These are phyloP conservation scores for Sungouiella blattae DNA, from an alignment of 805 yeast species.

Conservation along the genomic window DNA sequence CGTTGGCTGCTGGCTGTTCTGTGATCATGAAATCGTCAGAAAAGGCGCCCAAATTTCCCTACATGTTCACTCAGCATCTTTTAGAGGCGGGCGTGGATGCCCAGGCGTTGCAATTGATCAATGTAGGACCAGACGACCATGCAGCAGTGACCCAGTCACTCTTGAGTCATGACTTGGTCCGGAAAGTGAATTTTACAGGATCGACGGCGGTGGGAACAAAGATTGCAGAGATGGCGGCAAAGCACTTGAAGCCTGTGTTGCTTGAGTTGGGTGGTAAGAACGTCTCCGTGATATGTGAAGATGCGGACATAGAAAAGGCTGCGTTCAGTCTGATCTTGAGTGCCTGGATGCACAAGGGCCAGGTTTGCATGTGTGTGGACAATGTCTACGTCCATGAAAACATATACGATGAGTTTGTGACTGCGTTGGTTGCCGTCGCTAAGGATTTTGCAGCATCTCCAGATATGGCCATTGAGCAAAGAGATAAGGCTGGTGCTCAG, in stretches of 20 bases:
- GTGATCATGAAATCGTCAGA: slow-evolving; percentile 42
- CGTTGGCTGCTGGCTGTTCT: slow-evolving; percentile 48
- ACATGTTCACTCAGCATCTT: slow-evolving; percentile 30
- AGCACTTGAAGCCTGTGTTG: slow-evolving; percentile 36
- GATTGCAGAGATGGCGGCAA: slow-evolving; percentile 36
- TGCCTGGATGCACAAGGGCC: slow-evolving; percentile 44
- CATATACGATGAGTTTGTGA: slow-evolving; percentile 27
- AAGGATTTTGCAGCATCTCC: slow-evolving; percentile 11
- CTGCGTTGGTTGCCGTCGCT: slow-evolving; percentile 16
- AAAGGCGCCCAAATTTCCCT: slow-evolving; percentile 30
- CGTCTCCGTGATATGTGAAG: slow-evolving; percentile 28
- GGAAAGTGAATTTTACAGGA: slow-evolving; percentile 45
- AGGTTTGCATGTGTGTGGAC: slow-evolving; percentile 47
- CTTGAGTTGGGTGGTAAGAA: slow-evolving; percentile 49
- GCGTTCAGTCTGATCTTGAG: slow-evolving; percentile 25
- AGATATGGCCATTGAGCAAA: slow-evolving; percentile 24
- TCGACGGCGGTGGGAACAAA: slow-evolving; percentile 37
- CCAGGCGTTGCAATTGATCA: slow-evolving; percentile 32
- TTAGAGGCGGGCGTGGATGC: slow-evolving; percentile 38
- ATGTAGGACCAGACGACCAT: slow-evolving; percentile 25
- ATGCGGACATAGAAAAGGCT: slow-evolving; percentile 32
- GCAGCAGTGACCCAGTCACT: slow-evolving; percentile 21
- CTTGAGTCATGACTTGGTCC: slow-evolving; percentile 23
- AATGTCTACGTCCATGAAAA: slow-evolving; percentile 32
- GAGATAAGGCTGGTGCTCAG: slow-evolving; percentile 22